Evolutionary conservation across 768 basidiomycete genomes (phyloP).

Genomic region (Dacryopinax spathularia): DNA sequence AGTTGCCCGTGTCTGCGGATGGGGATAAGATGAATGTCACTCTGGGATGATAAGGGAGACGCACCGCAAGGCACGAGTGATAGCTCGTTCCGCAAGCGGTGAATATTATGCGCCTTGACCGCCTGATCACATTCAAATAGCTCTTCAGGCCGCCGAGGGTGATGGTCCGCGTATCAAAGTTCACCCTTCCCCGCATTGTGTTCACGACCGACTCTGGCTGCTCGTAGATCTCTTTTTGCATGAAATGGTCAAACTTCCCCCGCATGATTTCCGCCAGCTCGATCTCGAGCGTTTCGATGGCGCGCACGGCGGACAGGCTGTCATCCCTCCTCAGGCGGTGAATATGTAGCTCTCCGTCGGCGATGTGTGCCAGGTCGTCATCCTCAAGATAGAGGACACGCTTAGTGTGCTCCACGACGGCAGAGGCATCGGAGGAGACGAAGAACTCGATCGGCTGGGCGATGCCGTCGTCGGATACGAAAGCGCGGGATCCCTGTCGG

Average conservation of each 20-base stretch:
- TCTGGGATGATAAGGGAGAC: conserved; percentile 6
- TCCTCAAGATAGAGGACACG: conserved; percentile 97
- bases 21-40: neutral
- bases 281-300: conserved; percentile 94
- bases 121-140: conserved; percentile 89
- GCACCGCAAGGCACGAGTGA: conserved; percentile 78
- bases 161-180: conserved; percentile 84
- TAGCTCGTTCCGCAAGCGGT: conserved; percentile 98
- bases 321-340: conserved; percentile 91
- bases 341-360: conserved; percentile 94
- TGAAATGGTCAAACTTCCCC: conserved; percentile 98
- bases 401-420: conserved; percentile 97
- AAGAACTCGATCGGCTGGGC: conserved; percentile 99
- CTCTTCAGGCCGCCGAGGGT: conserved; percentile 90
- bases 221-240: conserved; percentile 99
- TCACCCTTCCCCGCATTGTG: conserved; percentile 99
- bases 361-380: conserved; percentile 95
- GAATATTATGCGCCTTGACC: conserved; percentile 88
- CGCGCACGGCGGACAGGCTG: conserved; percentile 63
- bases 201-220: conserved; percentile 99
- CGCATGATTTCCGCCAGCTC: conserved; percentile 99
- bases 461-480: conserved; percentile 96
- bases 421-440: conserved; percentile 92
- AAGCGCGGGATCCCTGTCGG: conserved; percentile 90
- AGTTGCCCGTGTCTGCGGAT: conserved; percentile 71